Evolutionary conservation across 2,329 filamentous ascomycete species (phyloP), one percentile per base, ranked within the genome.

Genomic region (Cadophora sp.): DNA sequence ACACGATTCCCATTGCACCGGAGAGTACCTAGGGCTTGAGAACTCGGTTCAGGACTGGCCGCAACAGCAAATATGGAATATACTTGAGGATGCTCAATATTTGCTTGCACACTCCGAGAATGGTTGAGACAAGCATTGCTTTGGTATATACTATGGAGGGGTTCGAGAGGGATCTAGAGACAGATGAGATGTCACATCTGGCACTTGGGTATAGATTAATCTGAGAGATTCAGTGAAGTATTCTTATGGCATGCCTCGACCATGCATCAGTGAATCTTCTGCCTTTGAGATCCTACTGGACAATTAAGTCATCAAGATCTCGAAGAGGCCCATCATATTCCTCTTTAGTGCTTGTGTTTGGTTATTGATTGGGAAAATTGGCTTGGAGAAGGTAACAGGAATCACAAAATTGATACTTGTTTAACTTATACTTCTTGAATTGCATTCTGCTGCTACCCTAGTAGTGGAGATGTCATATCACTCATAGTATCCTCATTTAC

Each of bases 401-500:
- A 9, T 55, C 16, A 55, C 27, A 13, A 33, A 30, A 13, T 3
- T 11, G 22, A 8, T 59, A 27, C 59, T 53, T 20, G 20, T 24
- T 16, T 41, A 3, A 22, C 18, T 48, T 48, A 18, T 48, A 48
- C 1, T 20, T 48, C 45, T 24, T 13, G n/a, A 20, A 20, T n/a
- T 20, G 1, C 11, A 22, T 20, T 41, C 30, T 51, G 60, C 39
- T 55, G 18, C 16, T 63, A 63, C 4, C 20, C 50, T 55, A 56
- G 16, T 47, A 36, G 22, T 56, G 36, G 36, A 63, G 39, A 63
- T 63, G 50, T 55, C 50, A 33, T 30, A 55, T 56, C 48, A 43
- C 9, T 30, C 20, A 51, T 53, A 62, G 59, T 50, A 47, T 63
- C 14, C n/a, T 56, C 53, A 59, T 65, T 64, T 62, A 71, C 51